These are phyloP conservation scores for Canavalia gladiata DNA, from an alignment of 306 rosid genomes.

Conservation along the genomic window DNA sequence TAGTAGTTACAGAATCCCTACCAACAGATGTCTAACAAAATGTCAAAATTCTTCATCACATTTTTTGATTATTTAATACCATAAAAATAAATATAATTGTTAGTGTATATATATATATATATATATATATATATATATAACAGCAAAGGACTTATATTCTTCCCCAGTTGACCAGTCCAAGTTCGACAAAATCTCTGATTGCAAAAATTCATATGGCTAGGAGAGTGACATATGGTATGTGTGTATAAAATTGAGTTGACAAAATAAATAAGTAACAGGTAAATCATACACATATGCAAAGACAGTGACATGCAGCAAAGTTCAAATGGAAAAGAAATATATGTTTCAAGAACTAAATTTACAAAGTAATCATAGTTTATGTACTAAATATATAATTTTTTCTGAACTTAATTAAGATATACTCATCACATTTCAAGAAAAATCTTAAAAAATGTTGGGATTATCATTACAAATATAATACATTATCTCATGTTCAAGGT, in stretches of 20 bases:
- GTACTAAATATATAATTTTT: too few species aligned
- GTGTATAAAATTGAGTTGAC: too few species aligned
- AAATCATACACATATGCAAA: too few species aligned
- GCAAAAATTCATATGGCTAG: not conserved
- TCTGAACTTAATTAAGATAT: too few species aligned
- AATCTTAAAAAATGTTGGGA: not conserved
- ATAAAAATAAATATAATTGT: not conserved
- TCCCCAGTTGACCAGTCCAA: not conserved
- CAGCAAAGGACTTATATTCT: not conserved
- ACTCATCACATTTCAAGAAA: not conserved
- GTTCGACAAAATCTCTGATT: not conserved
- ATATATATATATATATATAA: not conserved
- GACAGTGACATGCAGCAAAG: too few species aligned
- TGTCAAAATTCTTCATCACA: not conserved
- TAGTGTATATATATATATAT: not conserved
- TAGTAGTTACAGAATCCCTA: not conserved
- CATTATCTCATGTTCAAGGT: not conserved
- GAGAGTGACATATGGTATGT: too few species aligned
- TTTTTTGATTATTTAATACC: not conserved
- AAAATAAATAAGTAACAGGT: too few species aligned
- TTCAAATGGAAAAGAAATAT: not conserved
- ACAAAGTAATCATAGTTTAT: not conserved
- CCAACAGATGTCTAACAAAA: not conserved
- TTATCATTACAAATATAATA: not conserved
- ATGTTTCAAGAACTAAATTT: constrained; percentile 1